Percentiles rank a stretch among this genome's conserved stretches.
These are phyloP conservation scores for Leccinum incarnatum DNA, from an alignment of 768 basidiomycete species.

Conservation along the genomic window DNA sequence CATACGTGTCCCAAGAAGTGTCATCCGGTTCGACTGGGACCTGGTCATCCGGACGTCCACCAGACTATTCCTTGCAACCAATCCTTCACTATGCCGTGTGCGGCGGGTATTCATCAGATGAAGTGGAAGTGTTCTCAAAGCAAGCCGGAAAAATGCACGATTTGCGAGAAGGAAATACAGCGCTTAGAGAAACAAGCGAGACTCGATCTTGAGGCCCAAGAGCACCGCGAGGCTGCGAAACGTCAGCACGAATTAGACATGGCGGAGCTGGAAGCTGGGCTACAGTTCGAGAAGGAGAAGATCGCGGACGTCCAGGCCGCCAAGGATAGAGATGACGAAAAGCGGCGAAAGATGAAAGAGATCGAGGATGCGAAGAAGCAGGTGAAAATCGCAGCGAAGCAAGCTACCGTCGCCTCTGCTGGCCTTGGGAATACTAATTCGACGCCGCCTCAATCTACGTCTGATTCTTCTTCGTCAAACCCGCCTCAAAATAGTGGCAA, in stretches of 20 bases:
- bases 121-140: constrained; percentile 44
- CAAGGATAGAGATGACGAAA: constrained; percentile 16
- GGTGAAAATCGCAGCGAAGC: constrained; percentile 6
- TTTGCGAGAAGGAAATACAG: constrained; percentile 46
- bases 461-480: background rate
- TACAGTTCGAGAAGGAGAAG: constrained; percentile 10
- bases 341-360: constrained; percentile 7
- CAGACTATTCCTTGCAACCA: constrained; percentile 41
- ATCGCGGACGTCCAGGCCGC: constrained; percentile 5
- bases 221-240: constrained; percentile 45
- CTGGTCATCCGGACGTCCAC: constrained; percentile 31
- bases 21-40: constrained; percentile 54
- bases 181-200: constrained; percentile 39
- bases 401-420: background rate
- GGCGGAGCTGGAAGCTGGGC: constrained; percentile 7
- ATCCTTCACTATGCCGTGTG: constrained; percentile 39
- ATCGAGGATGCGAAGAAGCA: constrained; percentile 11
- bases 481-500: constrained; percentile 1
- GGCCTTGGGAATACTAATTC: constrained; percentile 1
- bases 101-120: constrained; percentile 40
- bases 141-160: constrained; percentile 36
- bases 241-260: constrained; percentile 34
- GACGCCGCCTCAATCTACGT: background rate
- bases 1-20: constrained; percentile 62
- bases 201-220: constrained; percentile 41